phyloP scores from a whole-genome alignment of 176 grass and related monocot species.

The Neostapfia colusana region DNA sequence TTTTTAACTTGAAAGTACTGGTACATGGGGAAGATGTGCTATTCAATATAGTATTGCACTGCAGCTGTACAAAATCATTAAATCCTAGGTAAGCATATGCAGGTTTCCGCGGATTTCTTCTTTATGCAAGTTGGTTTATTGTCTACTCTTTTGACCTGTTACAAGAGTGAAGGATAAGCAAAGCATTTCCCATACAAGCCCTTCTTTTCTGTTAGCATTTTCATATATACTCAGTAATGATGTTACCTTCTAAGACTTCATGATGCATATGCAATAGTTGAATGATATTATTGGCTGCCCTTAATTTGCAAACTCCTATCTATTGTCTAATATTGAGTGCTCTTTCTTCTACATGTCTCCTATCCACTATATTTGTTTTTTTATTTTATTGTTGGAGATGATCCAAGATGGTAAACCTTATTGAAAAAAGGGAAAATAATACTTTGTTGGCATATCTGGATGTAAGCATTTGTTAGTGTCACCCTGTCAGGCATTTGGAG shows the following conservation, averaged over 20 bases:
- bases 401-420: not conserved
- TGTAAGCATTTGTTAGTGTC: not conserved
- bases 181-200: constrained; percentile 33
- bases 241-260: constrained; percentile 18
- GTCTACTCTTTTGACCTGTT: constrained; percentile 35
- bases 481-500: not conserved
- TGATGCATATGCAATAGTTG: constrained; percentile 14
- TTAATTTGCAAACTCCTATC: constrained; percentile 17
- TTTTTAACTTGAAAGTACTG: constrained; percentile 24
- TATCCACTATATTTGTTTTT: not conserved
- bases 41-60: constrained; percentile 1
- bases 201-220: constrained; percentile 25
- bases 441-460: not conserved
- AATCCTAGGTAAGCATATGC: constrained; percentile 4
- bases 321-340: constrained; percentile 15
- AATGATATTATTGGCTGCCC: not conserved
- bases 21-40: not conserved
- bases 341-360: not conserved
- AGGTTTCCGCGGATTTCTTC: constrained; percentile 12
- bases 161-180: constrained; percentile 58
- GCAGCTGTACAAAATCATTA: not conserved
- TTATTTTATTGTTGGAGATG: constrained; percentile 15
- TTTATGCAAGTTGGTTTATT: constrained; percentile 39
- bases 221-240: constrained; percentile 30
- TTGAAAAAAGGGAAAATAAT: constrained; percentile 7